These are phyloP conservation scores for Strobilomyces confusus DNA, from an alignment of 768 basidiomycete species.

Conservation along the genomic window DNA sequence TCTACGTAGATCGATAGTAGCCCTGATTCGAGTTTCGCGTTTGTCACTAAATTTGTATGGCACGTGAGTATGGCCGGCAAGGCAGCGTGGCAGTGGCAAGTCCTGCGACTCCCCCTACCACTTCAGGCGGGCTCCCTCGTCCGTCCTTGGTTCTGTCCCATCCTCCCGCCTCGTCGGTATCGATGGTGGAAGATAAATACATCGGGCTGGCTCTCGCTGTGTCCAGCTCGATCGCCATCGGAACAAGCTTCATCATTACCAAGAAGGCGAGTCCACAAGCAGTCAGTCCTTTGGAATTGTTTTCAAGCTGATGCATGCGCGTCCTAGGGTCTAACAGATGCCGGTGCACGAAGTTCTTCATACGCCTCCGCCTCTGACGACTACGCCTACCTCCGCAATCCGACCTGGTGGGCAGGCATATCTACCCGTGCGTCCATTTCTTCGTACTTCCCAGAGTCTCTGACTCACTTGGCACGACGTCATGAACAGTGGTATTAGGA, in stretches of 20 bases:
- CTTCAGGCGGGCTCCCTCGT: slow-evolving; percentile 4
- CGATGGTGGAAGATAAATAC: slow-evolving; percentile 90
- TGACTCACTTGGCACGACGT: slow-evolving; percentile 7
- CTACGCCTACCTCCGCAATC: slow-evolving; percentile 81
- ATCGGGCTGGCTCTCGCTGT: slow-evolving; percentile 90
- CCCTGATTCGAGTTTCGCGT: neutral
- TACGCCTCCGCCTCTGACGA: slow-evolving; percentile 71
- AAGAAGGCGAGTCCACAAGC: slow-evolving; percentile 70
- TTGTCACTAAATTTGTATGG: slow-evolving; percentile 16
- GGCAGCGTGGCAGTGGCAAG: slow-evolving; percentile 1
- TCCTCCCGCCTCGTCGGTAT: slow-evolving; percentile 2
- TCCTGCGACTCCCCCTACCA: slow-evolving; percentile 1
- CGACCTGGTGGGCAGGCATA: slow-evolving; percentile 98
- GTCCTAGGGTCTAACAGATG: slow-evolving; percentile 82
- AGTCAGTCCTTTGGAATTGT: neutral
- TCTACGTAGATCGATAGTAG: neutral
- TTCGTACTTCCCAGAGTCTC: slow-evolving; percentile 1
- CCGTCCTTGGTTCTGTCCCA: slow-evolving; percentile 1
- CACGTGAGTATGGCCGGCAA: slow-evolving; percentile 17
- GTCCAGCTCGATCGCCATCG: slow-evolving; percentile 81
- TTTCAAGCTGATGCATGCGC: slow-evolving; percentile 9
- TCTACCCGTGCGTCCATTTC: slow-evolving; percentile 64
- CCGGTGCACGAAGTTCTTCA: slow-evolving; percentile 52
- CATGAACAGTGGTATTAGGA: slow-evolving; percentile 79
- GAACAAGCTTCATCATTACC: slow-evolving; percentile 96